Conservation (phyloP, 2,329 filamentous ascomycete genomes). For the Ophiostoma montium region DNA sequence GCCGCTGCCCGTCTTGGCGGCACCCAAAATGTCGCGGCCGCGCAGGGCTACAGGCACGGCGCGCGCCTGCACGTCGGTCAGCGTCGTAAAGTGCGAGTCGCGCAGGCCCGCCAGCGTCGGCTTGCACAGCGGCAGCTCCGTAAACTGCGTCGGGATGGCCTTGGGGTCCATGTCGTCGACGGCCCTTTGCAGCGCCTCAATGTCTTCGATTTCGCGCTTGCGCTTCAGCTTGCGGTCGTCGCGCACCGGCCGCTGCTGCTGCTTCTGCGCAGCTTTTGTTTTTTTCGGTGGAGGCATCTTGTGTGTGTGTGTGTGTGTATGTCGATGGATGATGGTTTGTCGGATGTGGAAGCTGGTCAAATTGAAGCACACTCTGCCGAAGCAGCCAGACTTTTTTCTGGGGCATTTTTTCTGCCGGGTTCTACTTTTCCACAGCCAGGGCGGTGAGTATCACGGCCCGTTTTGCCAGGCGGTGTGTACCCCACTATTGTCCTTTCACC, state of each 20-base stretch:
- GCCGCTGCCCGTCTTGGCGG: conserved; percentile 89
- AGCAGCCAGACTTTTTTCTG: not conserved
- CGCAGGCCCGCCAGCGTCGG: conserved; percentile 68
- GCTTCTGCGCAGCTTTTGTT: not conserved
- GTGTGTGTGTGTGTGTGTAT: not conserved
- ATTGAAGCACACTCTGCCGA: too few relatives aligned
- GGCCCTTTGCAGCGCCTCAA: conserved; percentile 16
- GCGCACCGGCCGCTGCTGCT: conserved; percentile 6
- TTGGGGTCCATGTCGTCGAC: conserved; percentile 35
- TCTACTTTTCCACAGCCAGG: conserved; percentile 3
- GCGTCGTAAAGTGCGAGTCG: conserved; percentile 71
- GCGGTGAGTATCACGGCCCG: not conserved
- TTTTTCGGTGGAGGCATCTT: conserved; percentile 9
- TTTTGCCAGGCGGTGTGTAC: conserved; percentile 3
- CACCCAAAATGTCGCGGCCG: conserved; percentile 76
- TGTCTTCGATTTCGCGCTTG: conserved; percentile 16
- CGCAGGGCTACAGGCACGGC: conserved; percentile 82
- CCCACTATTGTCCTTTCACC: not conserved
- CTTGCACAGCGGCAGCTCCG: conserved; percentile 72
- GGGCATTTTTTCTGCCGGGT: conserved; percentile 6
- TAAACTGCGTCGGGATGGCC: conserved; percentile 50
- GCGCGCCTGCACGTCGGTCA: conserved; percentile 83
- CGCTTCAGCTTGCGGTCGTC: conserved; percentile 16
- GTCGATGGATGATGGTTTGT: not conserved
- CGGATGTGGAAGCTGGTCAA: too few relatives aligned